Percentiles rank a stretch among this genome's conserved stretches.
phyloP scores from a whole-genome alignment of 352 stramenopile species.

The Phytophthora pseudosyringae region DNA sequence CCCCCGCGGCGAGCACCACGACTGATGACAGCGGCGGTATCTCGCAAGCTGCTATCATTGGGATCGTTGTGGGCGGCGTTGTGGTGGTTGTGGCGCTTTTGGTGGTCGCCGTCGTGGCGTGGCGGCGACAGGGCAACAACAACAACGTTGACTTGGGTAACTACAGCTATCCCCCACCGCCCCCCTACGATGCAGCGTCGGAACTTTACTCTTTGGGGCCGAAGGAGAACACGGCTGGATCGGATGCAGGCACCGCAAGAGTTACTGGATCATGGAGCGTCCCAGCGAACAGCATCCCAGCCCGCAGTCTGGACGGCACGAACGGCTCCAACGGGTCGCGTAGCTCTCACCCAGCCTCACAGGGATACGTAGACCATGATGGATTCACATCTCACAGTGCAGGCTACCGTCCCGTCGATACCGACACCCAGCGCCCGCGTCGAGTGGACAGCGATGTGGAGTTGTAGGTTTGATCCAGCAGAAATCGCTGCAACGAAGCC shows the following conservation, averaged over 20 bases:
- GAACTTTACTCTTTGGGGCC: slow-evolving; percentile 34
- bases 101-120: slow-evolving; percentile 46
- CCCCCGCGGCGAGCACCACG: slow-evolving; percentile 24
- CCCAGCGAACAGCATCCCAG: slow-evolving; percentile 28
- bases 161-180: slow-evolving; percentile 59
- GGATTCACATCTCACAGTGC: slow-evolving; percentile 29
- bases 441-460: slow-evolving; percentile 73
- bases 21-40: slow-evolving; percentile 34
- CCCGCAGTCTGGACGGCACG: slow-evolving; percentile 47
- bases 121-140: slow-evolving; percentile 38
- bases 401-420: slow-evolving; percentile 38
- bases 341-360: slow-evolving; percentile 32
- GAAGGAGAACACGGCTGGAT: slow-evolving; percentile 30
- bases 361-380: slow-evolving; percentile 16
- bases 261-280: slow-evolving; percentile 32
- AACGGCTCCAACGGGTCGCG: slow-evolving; percentile 47
- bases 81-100: slow-evolving; percentile 54
- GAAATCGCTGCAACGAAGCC: not conserved
- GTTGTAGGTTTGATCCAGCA: slow-evolving; percentile 40
- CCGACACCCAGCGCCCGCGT: slow-evolving; percentile 31
- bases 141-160: slow-evolving; percentile 30
- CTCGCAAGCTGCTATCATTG: slow-evolving; percentile 55
- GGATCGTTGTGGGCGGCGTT: slow-evolving; percentile 64
- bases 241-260: slow-evolving; percentile 20
- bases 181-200: slow-evolving; percentile 54